phyloP scores from a whole-genome alignment of 139 green algal genomes.

The Closterium sp. region DNA sequence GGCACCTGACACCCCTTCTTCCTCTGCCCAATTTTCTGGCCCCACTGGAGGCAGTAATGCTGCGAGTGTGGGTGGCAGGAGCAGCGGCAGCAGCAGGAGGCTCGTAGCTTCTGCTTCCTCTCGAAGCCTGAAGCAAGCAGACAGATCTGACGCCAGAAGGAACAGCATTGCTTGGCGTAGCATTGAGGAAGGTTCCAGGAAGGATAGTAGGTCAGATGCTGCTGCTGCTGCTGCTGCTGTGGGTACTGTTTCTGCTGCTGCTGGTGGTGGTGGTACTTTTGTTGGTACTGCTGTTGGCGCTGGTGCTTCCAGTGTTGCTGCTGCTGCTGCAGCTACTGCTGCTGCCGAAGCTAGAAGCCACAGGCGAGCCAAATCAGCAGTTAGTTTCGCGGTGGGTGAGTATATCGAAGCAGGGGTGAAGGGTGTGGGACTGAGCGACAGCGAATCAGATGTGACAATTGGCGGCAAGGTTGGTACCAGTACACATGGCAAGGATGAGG shows the following conservation, averaged over 20 bases:
- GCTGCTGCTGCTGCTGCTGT: neutral
- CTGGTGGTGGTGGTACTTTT: neutral
- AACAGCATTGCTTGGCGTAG: neutral
- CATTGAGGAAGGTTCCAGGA: neutral
- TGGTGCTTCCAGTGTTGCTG: too few relatives aligned
- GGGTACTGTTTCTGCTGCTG: neutral
- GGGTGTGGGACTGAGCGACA: neutral
- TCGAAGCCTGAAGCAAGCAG: neutral
- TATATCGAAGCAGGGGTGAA: neutral
- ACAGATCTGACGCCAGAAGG: neutral
- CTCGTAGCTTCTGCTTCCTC: neutral
- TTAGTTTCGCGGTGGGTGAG: neutral
- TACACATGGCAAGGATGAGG: too few relatives aligned
- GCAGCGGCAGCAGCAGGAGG: too few relatives aligned
- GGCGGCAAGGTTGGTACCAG: too few relatives aligned
- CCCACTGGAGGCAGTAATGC: too few relatives aligned
- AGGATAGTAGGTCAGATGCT: neutral
- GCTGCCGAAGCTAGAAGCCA: neutral
- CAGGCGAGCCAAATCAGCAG: neutral
- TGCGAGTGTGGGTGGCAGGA: too few relatives aligned
- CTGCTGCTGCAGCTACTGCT: too few relatives aligned
- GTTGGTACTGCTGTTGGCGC: too few relatives aligned
- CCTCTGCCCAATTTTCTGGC: too few relatives aligned
- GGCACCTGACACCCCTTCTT: too few relatives aligned
- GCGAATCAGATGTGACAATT: neutral